Conservation (phyloP, 345 rosid genomes). For the Limnanthes douglasii region DNA sequence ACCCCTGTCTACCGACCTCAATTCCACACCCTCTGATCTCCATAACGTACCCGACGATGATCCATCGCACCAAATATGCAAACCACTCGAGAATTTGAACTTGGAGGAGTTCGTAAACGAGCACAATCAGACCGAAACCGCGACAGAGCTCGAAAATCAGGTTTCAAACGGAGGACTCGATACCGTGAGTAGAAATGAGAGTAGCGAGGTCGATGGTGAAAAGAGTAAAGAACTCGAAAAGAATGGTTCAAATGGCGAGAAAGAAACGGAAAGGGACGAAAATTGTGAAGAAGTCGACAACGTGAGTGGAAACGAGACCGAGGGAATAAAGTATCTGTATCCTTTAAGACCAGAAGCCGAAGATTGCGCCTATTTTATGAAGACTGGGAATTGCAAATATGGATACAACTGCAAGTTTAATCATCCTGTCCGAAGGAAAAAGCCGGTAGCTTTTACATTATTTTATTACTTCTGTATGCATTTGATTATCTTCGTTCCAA, state of each 20-base stretch:
- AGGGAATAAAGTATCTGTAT: constrained; percentile 21
- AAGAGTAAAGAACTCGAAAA: constrained; percentile 3
- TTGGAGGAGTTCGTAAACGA: constrained; percentile 11
- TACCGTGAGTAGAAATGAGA: too few species aligned
- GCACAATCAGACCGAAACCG: neutral
- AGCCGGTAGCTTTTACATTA: constrained; percentile 59
- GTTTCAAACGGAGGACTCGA: too few species aligned
- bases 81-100: constrained; percentile 20
- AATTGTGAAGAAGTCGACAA: neutral
- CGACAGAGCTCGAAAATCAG: neutral
- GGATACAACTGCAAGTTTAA: constrained; percentile 92
- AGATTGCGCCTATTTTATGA: constrained; percentile 77
- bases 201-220: constrained; percentile 3
- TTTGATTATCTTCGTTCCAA: neutral
- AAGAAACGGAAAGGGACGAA: constrained; percentile 1
- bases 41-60: constrained; percentile 5
- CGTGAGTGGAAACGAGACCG: constrained; percentile 9
- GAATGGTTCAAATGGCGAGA: constrained; percentile 5
- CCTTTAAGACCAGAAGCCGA: constrained; percentile 85
- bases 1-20: constrained; percentile 6
- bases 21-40: constrained; percentile 10
- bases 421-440: constrained; percentile 53
- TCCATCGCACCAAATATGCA: neutral
- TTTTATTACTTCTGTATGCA: constrained; percentile 1
- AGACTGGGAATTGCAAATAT: constrained; percentile 78